Evolutionary conservation across 805 yeast genomes (phyloP).

Genomic region (Metschnikowia lunata): DNA sequence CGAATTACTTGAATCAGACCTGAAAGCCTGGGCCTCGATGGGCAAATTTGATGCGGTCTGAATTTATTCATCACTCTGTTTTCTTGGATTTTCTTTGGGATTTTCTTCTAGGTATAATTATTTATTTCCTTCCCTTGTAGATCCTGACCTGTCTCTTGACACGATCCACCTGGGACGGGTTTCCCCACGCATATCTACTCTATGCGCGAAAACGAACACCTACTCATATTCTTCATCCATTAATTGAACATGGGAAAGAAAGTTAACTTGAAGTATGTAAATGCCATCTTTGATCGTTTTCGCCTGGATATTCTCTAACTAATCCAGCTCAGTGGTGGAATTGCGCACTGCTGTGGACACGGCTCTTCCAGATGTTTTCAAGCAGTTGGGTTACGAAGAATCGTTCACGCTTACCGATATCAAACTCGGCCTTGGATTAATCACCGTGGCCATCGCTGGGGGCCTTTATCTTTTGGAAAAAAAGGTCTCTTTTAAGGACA

Average conservation of each 20-base stretch:
- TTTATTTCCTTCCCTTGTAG: too few relatives aligned
- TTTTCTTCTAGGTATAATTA: too few relatives aligned
- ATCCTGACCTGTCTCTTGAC: too few relatives aligned
- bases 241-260: conserved; percentile 15
- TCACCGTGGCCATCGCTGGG: conserved; percentile 45
- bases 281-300: background rate
- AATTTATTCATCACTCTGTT: too few relatives aligned
- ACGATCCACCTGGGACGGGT: too few relatives aligned
- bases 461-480: conserved; percentile 46
- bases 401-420: conserved; percentile 43
- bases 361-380: conserved; percentile 37
- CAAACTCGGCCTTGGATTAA: conserved; percentile 47
- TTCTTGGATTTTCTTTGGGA: too few relatives aligned
- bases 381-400: conserved; percentile 44
- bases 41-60: too few relatives aligned
- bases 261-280: conserved; percentile 24
- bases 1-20: too few relatives aligned
- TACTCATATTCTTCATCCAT: conserved; percentile 6
- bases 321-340: conserved; percentile 41
- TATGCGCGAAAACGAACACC: background rate
- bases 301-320: background rate
- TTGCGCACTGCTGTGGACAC: conserved; percentile 50
- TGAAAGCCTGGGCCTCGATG: too few relatives aligned
- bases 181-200: background rate
- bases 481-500: conserved; percentile 38